Conservation (phyloP, 2,329 filamentous ascomycete genomes). For the Fusarium mundagurra region DNA sequence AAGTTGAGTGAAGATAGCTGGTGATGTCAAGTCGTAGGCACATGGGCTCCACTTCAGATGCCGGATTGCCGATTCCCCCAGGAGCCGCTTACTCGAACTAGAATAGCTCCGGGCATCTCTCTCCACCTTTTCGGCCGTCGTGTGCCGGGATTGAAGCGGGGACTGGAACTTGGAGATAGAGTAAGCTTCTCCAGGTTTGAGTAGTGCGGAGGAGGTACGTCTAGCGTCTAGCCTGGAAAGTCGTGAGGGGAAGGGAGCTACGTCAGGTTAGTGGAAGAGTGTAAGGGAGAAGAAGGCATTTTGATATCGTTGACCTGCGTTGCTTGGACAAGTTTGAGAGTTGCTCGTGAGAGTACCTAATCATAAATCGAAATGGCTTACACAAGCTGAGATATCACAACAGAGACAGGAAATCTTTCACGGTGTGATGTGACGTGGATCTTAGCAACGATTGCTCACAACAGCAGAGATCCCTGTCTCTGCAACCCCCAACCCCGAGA, state of each 20-base stretch:
- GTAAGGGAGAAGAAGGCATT: not conserved
- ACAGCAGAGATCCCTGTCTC: conserved; percentile 1
- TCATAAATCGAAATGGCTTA: not conserved
- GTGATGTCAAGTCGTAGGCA: conserved; percentile 28
- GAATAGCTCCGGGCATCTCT: conserved; percentile 8
- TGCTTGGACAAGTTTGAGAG: not conserved
- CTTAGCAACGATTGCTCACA: not conserved
- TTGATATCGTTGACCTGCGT: not conserved
- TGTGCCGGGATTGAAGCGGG: conserved; percentile 30
- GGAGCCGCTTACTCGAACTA: conserved; percentile 4
- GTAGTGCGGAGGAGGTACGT: conserved; percentile 11
- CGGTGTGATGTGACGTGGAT: conserved; percentile 8
- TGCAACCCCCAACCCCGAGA: conserved; percentile 22
- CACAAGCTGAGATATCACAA: not conserved
- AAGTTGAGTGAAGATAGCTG: not conserved
- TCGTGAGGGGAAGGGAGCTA: not conserved
- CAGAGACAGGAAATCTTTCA: not conserved
- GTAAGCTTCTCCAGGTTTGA: conserved; percentile 20
- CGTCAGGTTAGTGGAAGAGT: not conserved
- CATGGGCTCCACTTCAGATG: conserved; percentile 21
- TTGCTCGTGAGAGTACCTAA: not conserved
- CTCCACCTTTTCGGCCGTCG: conserved; percentile 24
- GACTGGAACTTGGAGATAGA: not conserved
- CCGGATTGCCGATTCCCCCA: conserved; percentile 37
- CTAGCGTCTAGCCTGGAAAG: not conserved